Percentiles rank a stretch among this genome's conserved stretches.
phyloP scores from a whole-genome alignment of 2,329 filamentous ascomycete genomes.

The Phaeosphaeria sp. region DNA sequence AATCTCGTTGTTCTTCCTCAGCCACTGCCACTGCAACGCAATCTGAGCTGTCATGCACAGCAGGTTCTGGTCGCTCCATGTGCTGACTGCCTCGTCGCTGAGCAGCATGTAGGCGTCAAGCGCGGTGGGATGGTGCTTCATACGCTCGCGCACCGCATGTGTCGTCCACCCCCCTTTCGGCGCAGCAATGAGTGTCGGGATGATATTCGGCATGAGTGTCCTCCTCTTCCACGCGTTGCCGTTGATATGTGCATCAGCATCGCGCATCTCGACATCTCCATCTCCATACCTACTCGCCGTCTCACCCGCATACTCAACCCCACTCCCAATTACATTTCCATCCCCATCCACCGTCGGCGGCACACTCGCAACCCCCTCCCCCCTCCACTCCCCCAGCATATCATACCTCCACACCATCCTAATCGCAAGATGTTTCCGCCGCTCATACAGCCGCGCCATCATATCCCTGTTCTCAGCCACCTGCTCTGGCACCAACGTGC shows the following conservation, averaged over 20 bases:
- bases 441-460: slow-evolving; percentile 26
- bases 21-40: slow-evolving; percentile 37
- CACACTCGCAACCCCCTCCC: slow-evolving; percentile 2
- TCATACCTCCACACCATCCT: slow-evolving; percentile 34
- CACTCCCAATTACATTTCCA: slow-evolving; percentile 7
- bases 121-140: slow-evolving; percentile 39
- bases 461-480: slow-evolving; percentile 28
- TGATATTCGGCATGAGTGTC: slow-evolving; percentile 25
- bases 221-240: not conserved
- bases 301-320: not conserved
- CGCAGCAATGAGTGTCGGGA: slow-evolving; percentile 31
- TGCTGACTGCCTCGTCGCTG: slow-evolving; percentile 21
- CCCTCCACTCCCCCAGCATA: slow-evolving; percentile 32
- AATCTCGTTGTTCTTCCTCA: slow-evolving; percentile 30
- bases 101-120: slow-evolving; percentile 32
- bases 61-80: slow-evolving; percentile 17
- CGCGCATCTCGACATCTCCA: not conserved
- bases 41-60: slow-evolving; percentile 16
- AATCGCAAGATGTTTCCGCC: slow-evolving; percentile 24
- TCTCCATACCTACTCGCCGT: not conserved
- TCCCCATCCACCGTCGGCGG: slow-evolving; percentile 1
- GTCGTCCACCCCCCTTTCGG: slow-evolving; percentile 20
- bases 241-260: not conserved
- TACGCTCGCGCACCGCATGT: slow-evolving; percentile 26
- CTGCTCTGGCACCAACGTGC: slow-evolving; percentile 34